Base-by-base conservation (phyloP, 306 rosid species). In the Trichosanthes truncata region DNA sequence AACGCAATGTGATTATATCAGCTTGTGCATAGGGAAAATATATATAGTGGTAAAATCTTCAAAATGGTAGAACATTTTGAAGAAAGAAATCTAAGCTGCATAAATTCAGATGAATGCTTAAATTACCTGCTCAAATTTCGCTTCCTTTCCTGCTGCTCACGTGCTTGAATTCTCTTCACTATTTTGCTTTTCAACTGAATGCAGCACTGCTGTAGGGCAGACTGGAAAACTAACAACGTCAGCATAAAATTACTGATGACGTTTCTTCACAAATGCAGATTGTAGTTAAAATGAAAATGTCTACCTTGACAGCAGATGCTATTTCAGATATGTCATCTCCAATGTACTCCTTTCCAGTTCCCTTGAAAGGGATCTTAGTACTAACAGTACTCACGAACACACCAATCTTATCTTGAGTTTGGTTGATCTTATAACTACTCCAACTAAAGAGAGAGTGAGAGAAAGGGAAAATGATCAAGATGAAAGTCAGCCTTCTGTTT, bases 61-160 rank as follows among this genome's bases (percentile, higher is more conserved):
- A 69, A 12, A 69, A 67, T 62, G 53, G 36, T 69, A 29, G 14
- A 48, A 78, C n/a, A 45, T 11, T 45, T 14, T 23, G 49, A 79
- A 78, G 38, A 61, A 78, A 60, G 25, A 26, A 59, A 26, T 23
- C 71, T 15, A 18, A 29, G 80, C 17, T 6, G 51, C 35, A 31
- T 12, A 21, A 41, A 61, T 40, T 57, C 53, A 81, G 78, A 41
- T 15, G 63, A 55, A 80, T 73, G 65, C 52, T 25, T 12, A 51
- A 68, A 53, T 73, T 85, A 91, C 98, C 73, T 89, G 93, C 89
- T 94, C 80, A 94, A 79, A 88, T 90, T 94, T 67, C 98, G 90
- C 83, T 94, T 94, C 84, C 98, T 94, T 83, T 94, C 98, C 84
- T 89, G 94, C 84, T 94, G 98, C 87, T 92, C 98, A 8, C 98